These are phyloP conservation scores for Pseudozyma tsukubaensis DNA, from an alignment of 1,284 basidiomycete genomes.

Conservation along the genomic window DNA sequence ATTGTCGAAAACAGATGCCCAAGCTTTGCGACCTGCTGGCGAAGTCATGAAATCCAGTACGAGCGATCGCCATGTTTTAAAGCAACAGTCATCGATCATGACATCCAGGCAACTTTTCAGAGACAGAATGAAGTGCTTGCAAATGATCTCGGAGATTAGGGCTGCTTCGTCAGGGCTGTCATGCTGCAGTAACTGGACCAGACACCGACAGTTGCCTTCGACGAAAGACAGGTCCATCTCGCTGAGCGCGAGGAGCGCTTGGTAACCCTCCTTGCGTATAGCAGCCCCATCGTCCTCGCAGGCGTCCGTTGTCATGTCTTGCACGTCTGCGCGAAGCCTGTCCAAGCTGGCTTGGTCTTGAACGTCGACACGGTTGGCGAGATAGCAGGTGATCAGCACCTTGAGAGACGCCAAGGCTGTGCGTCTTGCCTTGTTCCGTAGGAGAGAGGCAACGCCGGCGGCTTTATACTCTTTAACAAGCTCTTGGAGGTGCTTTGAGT, in stretches of 20 bases:
- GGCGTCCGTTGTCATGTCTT: constrained; percentile 17
- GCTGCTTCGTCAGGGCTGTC: neutral
- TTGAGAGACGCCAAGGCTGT: neutral
- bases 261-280: constrained; percentile 18
- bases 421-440: constrained; percentile 11
- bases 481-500: neutral
- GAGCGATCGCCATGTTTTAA: neutral
- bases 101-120: constrained; percentile 15
- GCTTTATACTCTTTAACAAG: constrained; percentile 7
- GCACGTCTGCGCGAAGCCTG: constrained; percentile 3
- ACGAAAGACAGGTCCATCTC: constrained; percentile 6
- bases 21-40: neutral
- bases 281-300: constrained; percentile 9
- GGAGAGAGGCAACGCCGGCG: neutral
- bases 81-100: constrained; percentile 1
- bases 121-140: constrained; percentile 8
- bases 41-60: constrained; percentile 19
- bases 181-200: constrained; percentile 25
- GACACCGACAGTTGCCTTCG: constrained; percentile 16
- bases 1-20: constrained; percentile 9
- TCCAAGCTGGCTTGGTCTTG: neutral
- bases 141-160: no score
- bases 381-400: neutral
- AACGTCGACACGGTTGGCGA: neutral
- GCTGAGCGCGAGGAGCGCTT: constrained; percentile 14